Conservation (phyloP, 169 alveolate genomes). For the Cryptosporidium meleagridis region DNA sequence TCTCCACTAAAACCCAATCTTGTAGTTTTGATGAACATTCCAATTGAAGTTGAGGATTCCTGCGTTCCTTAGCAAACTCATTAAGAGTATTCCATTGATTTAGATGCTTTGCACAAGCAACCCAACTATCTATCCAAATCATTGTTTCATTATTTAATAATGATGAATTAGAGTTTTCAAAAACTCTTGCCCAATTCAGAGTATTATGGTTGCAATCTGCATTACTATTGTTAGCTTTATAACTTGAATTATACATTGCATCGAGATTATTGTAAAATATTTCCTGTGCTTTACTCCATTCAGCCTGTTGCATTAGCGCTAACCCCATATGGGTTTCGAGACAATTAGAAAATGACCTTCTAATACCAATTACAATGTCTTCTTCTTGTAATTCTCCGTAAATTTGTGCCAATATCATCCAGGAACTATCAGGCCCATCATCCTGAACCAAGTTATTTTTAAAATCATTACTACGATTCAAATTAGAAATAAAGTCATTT, state of each 20-base stretch:
- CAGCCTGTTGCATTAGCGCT: conserved; percentile 74
- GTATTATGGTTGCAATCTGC: not conserved
- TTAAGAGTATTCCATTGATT: conserved; percentile 81
- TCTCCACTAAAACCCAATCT: conserved; percentile 79
- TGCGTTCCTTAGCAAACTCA: conserved; percentile 81
- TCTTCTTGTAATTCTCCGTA: conserved; percentile 67
- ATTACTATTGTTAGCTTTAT: not conserved
- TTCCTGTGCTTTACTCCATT: conserved; percentile 74
- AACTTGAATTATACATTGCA: not conserved
- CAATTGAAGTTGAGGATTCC: conserved; percentile 76
- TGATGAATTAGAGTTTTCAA: not conserved
- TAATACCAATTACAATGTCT: conserved; percentile 65
- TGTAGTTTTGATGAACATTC: conserved; percentile 79
- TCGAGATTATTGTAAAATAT: conserved; percentile 54
- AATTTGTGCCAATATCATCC: conserved; percentile 66
- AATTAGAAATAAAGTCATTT: not conserved
- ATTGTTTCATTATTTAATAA: conserved; percentile 69
- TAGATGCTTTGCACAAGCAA: conserved; percentile 80
- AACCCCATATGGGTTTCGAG: conserved; percentile 64
- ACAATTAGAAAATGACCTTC: conserved; percentile 53
- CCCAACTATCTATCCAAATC: conserved; percentile 83
- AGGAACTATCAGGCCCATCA: conserved; percentile 21
- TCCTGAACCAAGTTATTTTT: not conserved
- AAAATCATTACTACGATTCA: not conserved
- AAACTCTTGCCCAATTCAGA: not conserved